Evolutionary conservation across 345 rosid genomes (phyloP).

Genomic region (Acer campestre): DNA sequence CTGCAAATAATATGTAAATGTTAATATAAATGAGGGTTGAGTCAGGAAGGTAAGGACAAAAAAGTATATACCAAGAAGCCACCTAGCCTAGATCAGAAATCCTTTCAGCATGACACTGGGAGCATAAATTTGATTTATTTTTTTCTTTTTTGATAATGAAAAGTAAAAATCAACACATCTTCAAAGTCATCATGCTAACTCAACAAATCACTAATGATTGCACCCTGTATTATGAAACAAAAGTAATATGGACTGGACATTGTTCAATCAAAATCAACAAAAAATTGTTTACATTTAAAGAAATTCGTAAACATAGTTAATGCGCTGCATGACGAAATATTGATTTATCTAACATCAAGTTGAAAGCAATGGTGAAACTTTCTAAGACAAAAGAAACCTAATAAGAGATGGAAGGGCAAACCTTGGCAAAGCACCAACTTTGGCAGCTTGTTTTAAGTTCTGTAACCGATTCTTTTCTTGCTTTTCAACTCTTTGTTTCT

Average conservation of each 20-base stretch:
- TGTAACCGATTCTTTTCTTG: slow-evolving; percentile 69
- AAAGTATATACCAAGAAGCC: background rate
- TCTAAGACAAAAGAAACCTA: slow-evolving; percentile 3
- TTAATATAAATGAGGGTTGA: background rate
- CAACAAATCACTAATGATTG: slow-evolving; percentile 40
- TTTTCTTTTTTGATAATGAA: background rate
- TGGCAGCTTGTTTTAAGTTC: slow-evolving; percentile 75
- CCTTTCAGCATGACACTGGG: background rate
- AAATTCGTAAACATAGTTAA: background rate
- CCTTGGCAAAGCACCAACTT: slow-evolving; percentile 93
- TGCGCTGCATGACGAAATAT: background rate
- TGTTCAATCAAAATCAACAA: background rate
- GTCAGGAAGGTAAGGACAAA: background rate
- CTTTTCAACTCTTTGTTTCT: slow-evolving; percentile 74
- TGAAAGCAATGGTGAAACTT: background rate
- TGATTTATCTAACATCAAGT: background rate
- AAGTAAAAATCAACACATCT: background rate
- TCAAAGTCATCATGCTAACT: background rate
- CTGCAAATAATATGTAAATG: background rate
- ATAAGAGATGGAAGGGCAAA: slow-evolving; percentile 20
- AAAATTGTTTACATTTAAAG: background rate
- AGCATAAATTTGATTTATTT: background rate
- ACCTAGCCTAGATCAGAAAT: background rate
- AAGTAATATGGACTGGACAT: background rate
- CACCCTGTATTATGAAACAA: background rate